Base-by-base conservation (phyloP, 2,329 filamentous ascomycete genomes). In the Fonsecaea pedrosoi region DNA sequence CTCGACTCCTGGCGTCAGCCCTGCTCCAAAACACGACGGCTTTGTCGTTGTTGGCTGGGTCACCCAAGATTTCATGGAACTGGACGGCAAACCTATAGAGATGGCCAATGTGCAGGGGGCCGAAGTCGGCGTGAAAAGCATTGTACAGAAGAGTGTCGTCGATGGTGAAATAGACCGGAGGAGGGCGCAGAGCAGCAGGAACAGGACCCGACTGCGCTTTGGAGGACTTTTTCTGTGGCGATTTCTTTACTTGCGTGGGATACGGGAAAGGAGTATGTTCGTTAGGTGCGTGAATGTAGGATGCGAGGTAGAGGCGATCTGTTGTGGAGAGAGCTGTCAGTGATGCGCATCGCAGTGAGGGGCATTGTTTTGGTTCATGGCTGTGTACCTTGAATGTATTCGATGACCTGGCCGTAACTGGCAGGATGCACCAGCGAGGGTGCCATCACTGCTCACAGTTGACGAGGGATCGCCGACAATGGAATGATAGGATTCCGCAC, bases 121-220 rank as follows among this genome's bases (percentile, higher is more conserved):
- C 95, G 79, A 99, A 99, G 81, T 99, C 95, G 75, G 96, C 94
- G 81, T 98, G 94, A 81, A 99, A 99, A 37, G 94, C 94, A 79
- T 99, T 99, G 85, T 99, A 99, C 55, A 97, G 86, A 54, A 99
- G 88, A 48, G 85, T 90, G 77, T 96, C 92, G 77, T 99, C 95
- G 72, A 98, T 89, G 59, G 92, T 94, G 80, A 99, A 99, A 82
- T 98, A 99, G 77, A 92, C 94, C 0, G 95, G 95, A 61, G 84
- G 80, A n/a, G 83, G 79, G 66, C 80, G 78, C 32, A 80, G 76
- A n/a, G 79, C 76, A 54, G 78, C 79, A 9, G 83, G 78, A 60
- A 82, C 83, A 18, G 87, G 83, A 25, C 85, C 86, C 37, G 87
- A 84, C 66, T 86, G 87, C 32, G 86, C 85, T 78, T 89, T 85